Conservation (phyloP, 768 basidiomycete species). For the Lactifluus echinatus region DNA sequence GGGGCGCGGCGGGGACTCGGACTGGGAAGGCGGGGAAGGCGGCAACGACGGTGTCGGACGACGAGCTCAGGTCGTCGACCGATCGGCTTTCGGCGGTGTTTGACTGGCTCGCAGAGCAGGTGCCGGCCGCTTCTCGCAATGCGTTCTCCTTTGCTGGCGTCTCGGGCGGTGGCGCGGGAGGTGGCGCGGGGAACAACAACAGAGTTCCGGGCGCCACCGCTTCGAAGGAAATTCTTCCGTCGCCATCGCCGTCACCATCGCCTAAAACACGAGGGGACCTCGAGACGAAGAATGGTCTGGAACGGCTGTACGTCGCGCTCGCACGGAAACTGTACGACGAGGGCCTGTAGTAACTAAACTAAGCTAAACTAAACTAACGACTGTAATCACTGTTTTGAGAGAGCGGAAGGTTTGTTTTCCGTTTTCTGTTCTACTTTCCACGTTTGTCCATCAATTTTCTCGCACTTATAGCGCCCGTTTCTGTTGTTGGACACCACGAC, state of each 20-base stretch:
- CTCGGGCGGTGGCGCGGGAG: background rate
- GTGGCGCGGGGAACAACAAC: background rate
- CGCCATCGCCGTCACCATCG: conserved; percentile 25
- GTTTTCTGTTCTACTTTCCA: background rate
- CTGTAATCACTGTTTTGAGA: too few relatives aligned
- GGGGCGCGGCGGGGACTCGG: background rate
- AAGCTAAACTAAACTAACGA: too few relatives aligned
- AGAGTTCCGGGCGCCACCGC: background rate
- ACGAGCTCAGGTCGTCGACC: conserved; percentile 54
- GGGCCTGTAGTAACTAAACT: conserved; percentile 69
- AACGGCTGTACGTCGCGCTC: conserved; percentile 83
- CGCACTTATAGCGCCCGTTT: background rate
- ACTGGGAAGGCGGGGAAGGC: background rate
- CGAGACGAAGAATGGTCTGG: conserved; percentile 65
- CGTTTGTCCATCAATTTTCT: background rate
- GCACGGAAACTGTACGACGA: conserved; percentile 89
- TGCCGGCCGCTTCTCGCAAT: conserved; percentile 23
- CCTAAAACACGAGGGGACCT: conserved; percentile 40
- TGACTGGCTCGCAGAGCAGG: conserved; percentile 72
- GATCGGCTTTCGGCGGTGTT: conserved; percentile 67
- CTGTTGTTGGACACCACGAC: background rate
- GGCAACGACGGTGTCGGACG: conserved; percentile 33
- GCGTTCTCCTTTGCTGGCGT: conserved; percentile 5
- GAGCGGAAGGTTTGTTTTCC: too few relatives aligned
- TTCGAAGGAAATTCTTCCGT: background rate